Percentiles rank a stretch among this genome's conserved stretches.
Evolutionary conservation across 2,329 filamentous ascomycete species (phyloP).

Genomic region (Pleurostoma richardsiae): DNA sequence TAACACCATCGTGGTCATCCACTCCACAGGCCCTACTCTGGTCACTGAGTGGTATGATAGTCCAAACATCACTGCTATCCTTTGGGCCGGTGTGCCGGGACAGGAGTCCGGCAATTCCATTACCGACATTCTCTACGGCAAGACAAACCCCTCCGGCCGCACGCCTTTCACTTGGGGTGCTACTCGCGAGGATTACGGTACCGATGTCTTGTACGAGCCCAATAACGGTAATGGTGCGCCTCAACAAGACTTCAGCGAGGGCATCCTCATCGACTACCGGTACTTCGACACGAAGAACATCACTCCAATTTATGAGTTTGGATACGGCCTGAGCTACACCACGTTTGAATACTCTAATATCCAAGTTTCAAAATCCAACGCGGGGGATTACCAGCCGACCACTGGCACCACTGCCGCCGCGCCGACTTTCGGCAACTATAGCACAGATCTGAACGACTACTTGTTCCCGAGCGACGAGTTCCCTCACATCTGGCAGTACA

Average conservation of each 20-base stretch:
- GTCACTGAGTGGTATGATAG: slow-evolving; percentile 70
- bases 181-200: slow-evolving; percentile 62
- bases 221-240: slow-evolving; percentile 64
- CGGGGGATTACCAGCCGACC: slow-evolving; percentile 51
- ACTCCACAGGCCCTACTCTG: slow-evolving; percentile 76
- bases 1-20: slow-evolving; percentile 90
- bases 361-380: slow-evolving; percentile 44
- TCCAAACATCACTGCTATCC: slow-evolving; percentile 75
- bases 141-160: slow-evolving; percentile 70
- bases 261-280: slow-evolving; percentile 77
- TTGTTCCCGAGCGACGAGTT: slow-evolving; percentile 57
- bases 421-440: slow-evolving; percentile 59
- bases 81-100: slow-evolving; percentile 78
- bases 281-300: slow-evolving; percentile 64
- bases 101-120: slow-evolving; percentile 80
- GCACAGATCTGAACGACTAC: slow-evolving; percentile 59
- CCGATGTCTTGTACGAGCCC: slow-evolving; percentile 60
- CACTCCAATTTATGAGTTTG: slow-evolving; percentile 75
- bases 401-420: slow-evolving; percentile 58
- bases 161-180: slow-evolving; percentile 77
- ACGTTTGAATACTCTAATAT: slow-evolving; percentile 72
- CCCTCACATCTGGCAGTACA: slow-evolving; percentile 46
- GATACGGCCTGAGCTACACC: slow-evolving; percentile 75
- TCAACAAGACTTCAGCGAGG: slow-evolving; percentile 71
- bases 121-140: slow-evolving; percentile 78